Evolutionary conservation across 352 stramenopile genomes (phyloP).

Genomic region (Phytophthora fragariae): DNA sequence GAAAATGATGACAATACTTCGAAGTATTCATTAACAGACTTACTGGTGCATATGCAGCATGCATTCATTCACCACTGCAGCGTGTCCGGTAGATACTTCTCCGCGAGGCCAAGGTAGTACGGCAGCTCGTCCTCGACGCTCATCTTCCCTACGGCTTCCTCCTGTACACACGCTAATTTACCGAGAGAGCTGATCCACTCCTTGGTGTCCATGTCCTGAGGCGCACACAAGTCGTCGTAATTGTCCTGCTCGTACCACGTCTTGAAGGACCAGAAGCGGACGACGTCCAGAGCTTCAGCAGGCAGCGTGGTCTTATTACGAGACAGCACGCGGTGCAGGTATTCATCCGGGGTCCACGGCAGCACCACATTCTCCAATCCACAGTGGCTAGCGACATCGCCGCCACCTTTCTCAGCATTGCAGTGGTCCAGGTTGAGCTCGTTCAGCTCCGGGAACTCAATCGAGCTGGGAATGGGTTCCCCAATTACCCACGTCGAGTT

Average conservation of each 20-base stretch:
- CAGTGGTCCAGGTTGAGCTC: conserved; percentile 70
- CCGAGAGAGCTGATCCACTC: conserved; percentile 69
- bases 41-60: neutral
- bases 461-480: conserved; percentile 58
- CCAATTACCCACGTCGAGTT: conserved; percentile 78
- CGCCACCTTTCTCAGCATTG: conserved; percentile 25
- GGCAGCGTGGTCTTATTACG: conserved; percentile 71
- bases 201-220: conserved; percentile 66
- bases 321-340: conserved; percentile 73
- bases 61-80: conserved; percentile 71
- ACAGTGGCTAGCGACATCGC: conserved; percentile 14
- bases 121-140: conserved; percentile 54
- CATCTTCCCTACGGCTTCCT: conserved; percentile 49
- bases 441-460: conserved; percentile 72
- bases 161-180: conserved; percentile 47
- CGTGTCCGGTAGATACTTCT: conserved; percentile 76
- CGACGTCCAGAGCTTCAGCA: conserved; percentile 61
- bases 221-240: conserved; percentile 55
- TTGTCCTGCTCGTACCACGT: conserved; percentile 67
- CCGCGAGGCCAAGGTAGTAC: conserved; percentile 70
- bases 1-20: neutral
- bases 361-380: conserved; percentile 57
- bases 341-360: conserved; percentile 85
- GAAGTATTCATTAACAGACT: neutral
- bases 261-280: conserved; percentile 84